Base-by-base conservation (phyloP, 768 basidiomycete genomes). In the Pluteus cervinus region DNA sequence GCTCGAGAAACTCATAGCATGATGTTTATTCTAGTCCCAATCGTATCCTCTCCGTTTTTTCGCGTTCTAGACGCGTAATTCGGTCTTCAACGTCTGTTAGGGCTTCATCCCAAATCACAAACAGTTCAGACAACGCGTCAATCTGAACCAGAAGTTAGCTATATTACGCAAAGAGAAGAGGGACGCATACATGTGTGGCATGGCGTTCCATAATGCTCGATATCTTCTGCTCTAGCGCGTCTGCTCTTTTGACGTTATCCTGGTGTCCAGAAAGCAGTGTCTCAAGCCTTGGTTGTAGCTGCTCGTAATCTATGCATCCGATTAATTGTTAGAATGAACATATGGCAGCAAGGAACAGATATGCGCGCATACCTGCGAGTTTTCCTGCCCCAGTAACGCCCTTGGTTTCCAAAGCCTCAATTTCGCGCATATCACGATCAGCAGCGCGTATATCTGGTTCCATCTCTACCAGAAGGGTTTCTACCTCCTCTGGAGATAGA, bases 71-170 rank as follows among this genome's bases (percentile, higher is more conserved):
- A 24, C 59, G 65, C 18, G 59, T 58, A 5, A 79, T 56, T 36
- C 73, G 73, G 38, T 73, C 71, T 52, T 89, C 86, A 4, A 77
- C 71, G 30, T 75, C 76, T n/a, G 70, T 66, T 7, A 89, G 57
- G 1, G 79, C 70, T 40, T 89, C 85, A 46, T 90, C 86, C 87
- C 88, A 91, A 10, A 74, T 75, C 5, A 91, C 81, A 43, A 91
- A 90, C 15, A 90, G 63, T 46, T 89, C 86, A 9, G 88, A 90
- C 1, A 90, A 66, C 2, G 77, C 74, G 50, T 88, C 87, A 7
- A 87, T 79, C 87, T 89, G 39, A 7, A 22, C 23, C 21, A 29
- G 8, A 40, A 26, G 16, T 17, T 14, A 40, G 18, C 4, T n/a
- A 41, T 22, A 34, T 22, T 10, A 39, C 14, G n/a, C 30, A 20